Evolutionary conservation across 106 monocot genomes (phyloP).

Genomic region (Vanilla planifolia): DNA sequence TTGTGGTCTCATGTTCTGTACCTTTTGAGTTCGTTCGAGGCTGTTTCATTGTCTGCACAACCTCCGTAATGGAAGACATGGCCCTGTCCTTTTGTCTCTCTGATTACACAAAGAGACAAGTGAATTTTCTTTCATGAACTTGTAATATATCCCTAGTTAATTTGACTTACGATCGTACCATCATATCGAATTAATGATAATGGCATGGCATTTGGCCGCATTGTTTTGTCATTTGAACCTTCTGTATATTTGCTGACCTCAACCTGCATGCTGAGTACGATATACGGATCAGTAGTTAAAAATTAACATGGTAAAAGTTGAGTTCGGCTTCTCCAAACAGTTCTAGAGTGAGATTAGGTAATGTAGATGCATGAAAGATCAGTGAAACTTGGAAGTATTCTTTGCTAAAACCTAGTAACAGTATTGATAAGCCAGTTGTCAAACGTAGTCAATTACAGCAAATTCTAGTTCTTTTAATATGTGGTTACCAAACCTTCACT

Average conservation of each 20-base stretch:
- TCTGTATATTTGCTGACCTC: constrained; percentile 98
- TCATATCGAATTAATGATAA: constrained; percentile 96
- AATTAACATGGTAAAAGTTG: too few relatives aligned
- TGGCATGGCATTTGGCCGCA: constrained; percentile 84
- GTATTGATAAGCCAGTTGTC: too few relatives aligned
- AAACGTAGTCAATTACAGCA: too few relatives aligned
- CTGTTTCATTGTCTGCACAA: constrained; percentile 69
- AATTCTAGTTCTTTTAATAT: too few relatives aligned
- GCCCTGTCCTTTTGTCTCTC: constrained; percentile 67
- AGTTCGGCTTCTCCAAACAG: too few relatives aligned
- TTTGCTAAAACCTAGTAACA: too few relatives aligned
- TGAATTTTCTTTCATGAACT: constrained; percentile 9
- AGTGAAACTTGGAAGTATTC: too few relatives aligned
- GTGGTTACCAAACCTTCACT: too few relatives aligned
- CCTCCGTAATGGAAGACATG: constrained; percentile 64
- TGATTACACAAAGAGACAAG: constrained; percentile 16
- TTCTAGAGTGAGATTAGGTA: too few relatives aligned
- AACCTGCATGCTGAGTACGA: constrained; percentile 78
- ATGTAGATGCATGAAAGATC: too few relatives aligned
- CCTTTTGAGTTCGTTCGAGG: constrained; percentile 26
- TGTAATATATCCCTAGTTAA: neutral
- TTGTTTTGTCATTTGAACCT: constrained; percentile 64
- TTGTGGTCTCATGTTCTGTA: constrained; percentile 16
- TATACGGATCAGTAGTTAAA: too few relatives aligned
- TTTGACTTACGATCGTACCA: constrained; percentile 29